A percentile compares a stretch with the other conserved stretches of the same genome.
Evolutionary conservation across 257 asterid genomes (phyloP).

Genomic region (Striga asiatica): DNA sequence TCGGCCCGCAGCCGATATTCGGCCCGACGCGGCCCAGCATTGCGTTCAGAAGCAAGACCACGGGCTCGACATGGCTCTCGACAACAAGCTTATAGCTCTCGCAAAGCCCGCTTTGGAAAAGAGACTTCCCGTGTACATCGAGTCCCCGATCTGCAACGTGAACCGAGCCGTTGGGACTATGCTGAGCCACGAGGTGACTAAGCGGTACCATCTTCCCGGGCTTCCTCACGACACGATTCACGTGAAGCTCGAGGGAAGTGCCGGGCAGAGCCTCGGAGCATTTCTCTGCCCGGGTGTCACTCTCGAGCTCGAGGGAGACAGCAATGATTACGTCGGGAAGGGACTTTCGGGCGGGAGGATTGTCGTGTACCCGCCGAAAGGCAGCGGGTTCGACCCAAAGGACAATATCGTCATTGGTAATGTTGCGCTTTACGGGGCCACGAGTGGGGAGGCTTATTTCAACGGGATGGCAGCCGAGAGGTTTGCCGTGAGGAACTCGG

Average conservation of each 20-base stretch:
- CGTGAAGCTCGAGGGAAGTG: conserved; percentile 86
- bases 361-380: conserved; percentile 70
- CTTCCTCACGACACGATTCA: conserved; percentile 85
- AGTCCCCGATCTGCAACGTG: conserved; percentile 71
- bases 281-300: conserved; percentile 92
- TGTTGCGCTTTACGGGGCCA: conserved; percentile 95
- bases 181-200: conserved; percentile 95
- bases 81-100: conserved; percentile 56
- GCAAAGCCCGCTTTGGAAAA: conserved; percentile 73
- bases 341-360: conserved; percentile 99
- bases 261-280: conserved; percentile 99
- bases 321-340: conserved; percentile 98
- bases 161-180: conserved; percentile 97
- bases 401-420: conserved; percentile 94
- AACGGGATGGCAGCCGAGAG: conserved; percentile 97
- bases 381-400: conserved; percentile 74
- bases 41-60: conserved; percentile 98
- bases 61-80: conserved; percentile 90
- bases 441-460: conserved; percentile 84
- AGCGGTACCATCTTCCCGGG: conserved; percentile 60
- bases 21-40: conserved; percentile 94
- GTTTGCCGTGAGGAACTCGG: conserved; percentile 92
- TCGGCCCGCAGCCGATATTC: conserved; percentile 92
- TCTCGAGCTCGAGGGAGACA: conserved; percentile 95
- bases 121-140: conserved; percentile 76